Percentiles rank a stretch among this genome's conserved stretches.
Evolutionary conservation across 371 early-diverging fungal genomes (phyloP).

Genomic region (Saksenaea oblongispora): DNA sequence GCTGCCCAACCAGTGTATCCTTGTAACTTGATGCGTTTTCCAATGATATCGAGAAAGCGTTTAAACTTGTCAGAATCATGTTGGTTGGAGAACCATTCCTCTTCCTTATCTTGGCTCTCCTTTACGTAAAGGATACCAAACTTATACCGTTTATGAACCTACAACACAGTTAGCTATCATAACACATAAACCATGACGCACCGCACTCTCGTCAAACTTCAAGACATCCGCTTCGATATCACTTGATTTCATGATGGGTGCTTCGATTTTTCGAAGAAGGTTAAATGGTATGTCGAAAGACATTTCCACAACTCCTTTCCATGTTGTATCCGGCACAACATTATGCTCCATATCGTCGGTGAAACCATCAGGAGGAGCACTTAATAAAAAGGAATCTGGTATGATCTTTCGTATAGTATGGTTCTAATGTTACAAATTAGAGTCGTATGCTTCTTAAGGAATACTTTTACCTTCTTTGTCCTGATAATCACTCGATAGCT

Average conservation of each 20-base stretch:
- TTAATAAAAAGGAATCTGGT: conserved; percentile 28
- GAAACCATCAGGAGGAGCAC: conserved; percentile 8
- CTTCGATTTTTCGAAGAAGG: conserved; percentile 31
- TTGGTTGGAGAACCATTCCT: conserved; percentile 75
- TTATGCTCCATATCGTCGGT: conserved; percentile 8
- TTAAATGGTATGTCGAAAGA: conserved; percentile 20
- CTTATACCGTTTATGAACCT: conserved; percentile 74
- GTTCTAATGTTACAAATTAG: conserved; percentile 2
- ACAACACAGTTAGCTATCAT: conserved; percentile 20
- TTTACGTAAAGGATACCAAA: conserved; percentile 75
- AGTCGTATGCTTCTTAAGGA: neutral
- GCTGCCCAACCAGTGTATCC: conserved; percentile 83
- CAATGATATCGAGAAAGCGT: conserved; percentile 69
- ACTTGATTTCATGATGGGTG: conserved; percentile 39
- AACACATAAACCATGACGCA: conserved; percentile 14
- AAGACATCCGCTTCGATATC: conserved; percentile 59
- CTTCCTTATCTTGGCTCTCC: conserved; percentile 73
- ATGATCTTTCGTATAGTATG: conserved; percentile 22
- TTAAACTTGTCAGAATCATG: conserved; percentile 59
- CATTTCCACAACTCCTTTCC: conserved; percentile 22
- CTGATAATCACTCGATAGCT: conserved; percentile 39
- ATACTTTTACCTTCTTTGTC: conserved; percentile 30
- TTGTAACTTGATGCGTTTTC: conserved; percentile 67
- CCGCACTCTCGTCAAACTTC: conserved; percentile 55
- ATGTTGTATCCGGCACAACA: conserved; percentile 16